Conservation (phyloP, 2,329 filamentous ascomycete species). For the Cladophialophora chaetospira region DNA sequence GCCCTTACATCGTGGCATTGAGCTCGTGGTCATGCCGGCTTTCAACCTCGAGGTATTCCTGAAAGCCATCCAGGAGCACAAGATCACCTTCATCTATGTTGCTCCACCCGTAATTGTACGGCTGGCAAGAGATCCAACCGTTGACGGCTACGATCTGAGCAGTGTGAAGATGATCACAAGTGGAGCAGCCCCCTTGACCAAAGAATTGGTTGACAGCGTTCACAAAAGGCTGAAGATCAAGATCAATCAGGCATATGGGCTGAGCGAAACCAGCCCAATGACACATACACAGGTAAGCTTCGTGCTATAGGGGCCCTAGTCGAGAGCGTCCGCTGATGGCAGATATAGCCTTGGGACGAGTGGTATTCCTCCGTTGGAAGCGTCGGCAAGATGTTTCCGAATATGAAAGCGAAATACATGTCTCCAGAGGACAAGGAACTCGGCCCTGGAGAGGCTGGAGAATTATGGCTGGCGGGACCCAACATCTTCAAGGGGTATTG, state of each 20-base stretch:
- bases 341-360: conserved; percentile 69
- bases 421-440: conserved; percentile 61
- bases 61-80: conserved; percentile 70
- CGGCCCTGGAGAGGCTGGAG: conserved; percentile 63
- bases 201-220: conserved; percentile 75
- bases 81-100: conserved; percentile 76
- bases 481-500: conserved; percentile 66
- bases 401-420: conserved; percentile 81
- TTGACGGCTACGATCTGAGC: conserved; percentile 78
- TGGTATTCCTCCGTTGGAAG: conserved; percentile 78
- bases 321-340: conserved; percentile 43
- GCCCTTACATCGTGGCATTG: conserved; percentile 65
- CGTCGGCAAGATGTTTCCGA: conserved; percentile 76
- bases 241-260: conserved; percentile 89
- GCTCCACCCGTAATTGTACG: conserved; percentile 82
- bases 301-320: conserved; percentile 38
- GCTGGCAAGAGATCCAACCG: conserved; percentile 74
- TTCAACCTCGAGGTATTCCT: conserved; percentile 84
- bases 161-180: conserved; percentile 81
- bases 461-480: conserved; percentile 66
- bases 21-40: conserved; percentile 71
- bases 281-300: conserved; percentile 63
- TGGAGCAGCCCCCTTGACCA: conserved; percentile 81
- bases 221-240: conserved; percentile 73
- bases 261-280: conserved; percentile 82